Evolutionary conservation across 345 rosid genomes (phyloP), one percentile per base, ranked within the genome.

Genomic region (Ceriops tagal): DNA sequence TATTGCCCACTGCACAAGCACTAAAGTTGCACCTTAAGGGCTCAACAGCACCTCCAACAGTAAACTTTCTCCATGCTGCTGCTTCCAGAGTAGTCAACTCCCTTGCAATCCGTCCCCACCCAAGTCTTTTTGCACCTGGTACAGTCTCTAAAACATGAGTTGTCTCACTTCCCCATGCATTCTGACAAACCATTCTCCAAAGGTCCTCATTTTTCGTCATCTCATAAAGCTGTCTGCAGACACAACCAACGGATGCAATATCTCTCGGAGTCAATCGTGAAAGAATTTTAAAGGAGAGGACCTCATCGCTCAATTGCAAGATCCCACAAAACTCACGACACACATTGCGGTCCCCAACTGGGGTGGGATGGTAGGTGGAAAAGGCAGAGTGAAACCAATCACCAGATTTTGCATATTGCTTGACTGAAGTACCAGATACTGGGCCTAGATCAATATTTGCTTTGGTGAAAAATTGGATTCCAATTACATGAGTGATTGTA

Each of bases 51-150:
- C 97, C 97, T 68, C 92, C 91, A 76, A 92, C 92, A 13, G 91
- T 85, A 62, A 92, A 75, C 79, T 92, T 92, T 77, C 87, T 92
- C 97, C 97, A 92, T 5, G 90, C 82, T 69, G 89, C 93, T 68
- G 90, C 92, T 87, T 92, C 97, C 57, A 89, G 93, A 39, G 96
- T 92, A 61, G 97, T 92, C 63, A 92, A 75, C 73, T 92, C 96
- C 74, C 96, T 79, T 6, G 96, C 97, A 51, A 92, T 83, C 27
- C 88, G 83, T 19, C 88, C 88, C 97, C 96, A 92, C 43, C 93
- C 92, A 2, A 92, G 84, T 80, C 93, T 83, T 76, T 88, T 89
- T 49, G 96, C 92, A 49, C 96, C 96, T 70, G 90, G 90, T n/a
- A 92, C 90, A 57, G 86, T 81, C 82, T 89, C 97, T 66, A 89